Base-by-base conservation (phyloP, 306 rosid genomes). In the Ziziphus jujuba region DNA sequence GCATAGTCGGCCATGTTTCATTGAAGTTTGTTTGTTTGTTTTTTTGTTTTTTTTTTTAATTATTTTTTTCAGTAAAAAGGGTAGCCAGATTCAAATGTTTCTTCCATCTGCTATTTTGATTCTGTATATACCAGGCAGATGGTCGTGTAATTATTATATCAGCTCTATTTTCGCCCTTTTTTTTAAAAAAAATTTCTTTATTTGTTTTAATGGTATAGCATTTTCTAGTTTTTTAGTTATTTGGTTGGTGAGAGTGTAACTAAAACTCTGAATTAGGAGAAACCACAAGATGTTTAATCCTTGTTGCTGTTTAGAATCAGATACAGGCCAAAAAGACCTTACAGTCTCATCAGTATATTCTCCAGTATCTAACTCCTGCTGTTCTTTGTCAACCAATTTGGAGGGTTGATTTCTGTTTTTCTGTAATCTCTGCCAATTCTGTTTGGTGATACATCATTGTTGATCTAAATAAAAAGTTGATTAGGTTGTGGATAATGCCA, bases 91-190 rank as follows among this genome's bases (percentile, higher is more conserved):
- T 51, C 19, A 25, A 55, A 35, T 20, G 24, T 59, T 28, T 7
- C 68, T 40, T 34, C 38, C 68, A 38, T 61, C 85, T 65, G 75
- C 72, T 21, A 12, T 72, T 72, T 76, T 65, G 71, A 51, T 58
- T 63, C 4, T 79, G 83, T 82, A 79, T 40, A 82, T 75, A 75
- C 24, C 21, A 71, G 71, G 82, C 77, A 56, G 72, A 69, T 69
- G 81, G 55, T 72, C 64, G 38, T 75, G 79, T 61, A 68, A 20
- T 45, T 71, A 35, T 51, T 8, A 36, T n/a, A n/a, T n/a, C 70
- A 17, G 58, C 66, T 55, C 23, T 54, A 6, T 13, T 45, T 44
- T 55, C 20, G 1, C 16, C 5, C 2, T 59, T 53, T 4, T 31
- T 13, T 23, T 20, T 45, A n/a, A n/a, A n/a, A n/a, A n/a, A n/a